A percentile compares a stretch with the other conserved stretches of the same genome.
Conservation (phyloP, 805 yeast species). For the Myxozyma monticola region DNA sequence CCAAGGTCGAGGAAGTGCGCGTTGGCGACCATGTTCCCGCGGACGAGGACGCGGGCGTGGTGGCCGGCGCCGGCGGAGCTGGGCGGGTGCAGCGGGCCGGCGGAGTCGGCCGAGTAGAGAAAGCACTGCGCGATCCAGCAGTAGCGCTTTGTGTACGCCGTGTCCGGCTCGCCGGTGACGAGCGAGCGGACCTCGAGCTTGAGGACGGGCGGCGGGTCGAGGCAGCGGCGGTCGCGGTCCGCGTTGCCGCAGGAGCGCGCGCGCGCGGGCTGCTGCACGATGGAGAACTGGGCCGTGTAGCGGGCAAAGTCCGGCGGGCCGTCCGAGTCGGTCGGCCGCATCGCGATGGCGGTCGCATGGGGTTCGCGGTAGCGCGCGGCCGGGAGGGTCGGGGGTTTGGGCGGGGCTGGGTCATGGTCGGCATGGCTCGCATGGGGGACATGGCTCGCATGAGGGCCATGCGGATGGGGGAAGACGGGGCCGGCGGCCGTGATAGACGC, state of each 20-base stretch:
- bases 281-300: slow-evolving; percentile 17
- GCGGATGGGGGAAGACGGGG: too few relatives aligned
- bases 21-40: slow-evolving; percentile 28
- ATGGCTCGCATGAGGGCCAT: too few relatives aligned
- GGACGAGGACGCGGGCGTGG: slow-evolving; percentile 20
- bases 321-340: slow-evolving; percentile 21
- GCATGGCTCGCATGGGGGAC: too few relatives aligned
- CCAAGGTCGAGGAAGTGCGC: slow-evolving; percentile 24
- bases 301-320: slow-evolving; percentile 20
- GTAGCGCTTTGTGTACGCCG: slow-evolving; percentile 23
- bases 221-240: slow-evolving; percentile 30
- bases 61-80: background rate
- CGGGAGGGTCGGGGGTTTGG: background rate
- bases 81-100: background rate
- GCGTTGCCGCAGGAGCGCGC: slow-evolving; percentile 32
- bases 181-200: slow-evolving; percentile 21
- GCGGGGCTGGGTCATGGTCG: background rate
- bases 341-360: slow-evolving; percentile 1
- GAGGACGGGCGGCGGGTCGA: slow-evolving; percentile 32
- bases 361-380: background rate
- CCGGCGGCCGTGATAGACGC: too few relatives aligned
- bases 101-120: slow-evolving; percentile 16
- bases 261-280: slow-evolving; percentile 30
- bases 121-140: slow-evolving; percentile 27
- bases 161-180: slow-evolving; percentile 12